These are phyloP conservation scores for Globisporangium camurandrum DNA, from an alignment of 352 stramenopile genomes.

Conservation along the genomic window DNA sequence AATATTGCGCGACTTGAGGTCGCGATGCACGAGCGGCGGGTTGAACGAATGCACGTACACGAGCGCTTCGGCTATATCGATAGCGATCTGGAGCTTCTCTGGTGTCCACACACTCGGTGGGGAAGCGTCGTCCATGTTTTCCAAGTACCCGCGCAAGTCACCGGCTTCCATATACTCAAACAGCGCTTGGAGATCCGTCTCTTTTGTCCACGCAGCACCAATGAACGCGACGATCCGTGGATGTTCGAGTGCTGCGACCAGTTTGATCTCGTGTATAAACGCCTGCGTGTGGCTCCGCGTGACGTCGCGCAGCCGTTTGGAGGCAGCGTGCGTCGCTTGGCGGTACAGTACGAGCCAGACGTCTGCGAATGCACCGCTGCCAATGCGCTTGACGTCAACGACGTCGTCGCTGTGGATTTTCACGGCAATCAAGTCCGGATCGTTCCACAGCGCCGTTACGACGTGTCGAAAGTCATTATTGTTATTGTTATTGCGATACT, in stretches of 20 bases:
- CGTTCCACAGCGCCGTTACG: slow-evolving; percentile 25
- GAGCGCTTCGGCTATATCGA: slow-evolving; percentile 17
- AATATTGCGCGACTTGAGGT: neutral
- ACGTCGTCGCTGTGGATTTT: neutral
- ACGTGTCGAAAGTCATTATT: too few relatives aligned
- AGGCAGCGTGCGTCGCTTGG: slow-evolving; percentile 21
- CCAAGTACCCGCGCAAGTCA: slow-evolving; percentile 34
- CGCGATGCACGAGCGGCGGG: slow-evolving; percentile 5
- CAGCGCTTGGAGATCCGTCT: slow-evolving; percentile 39
- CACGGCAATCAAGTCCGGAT: neutral
- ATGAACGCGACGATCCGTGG: slow-evolving; percentile 35
- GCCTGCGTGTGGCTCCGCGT: slow-evolving; percentile 21
- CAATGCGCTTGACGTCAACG: neutral
- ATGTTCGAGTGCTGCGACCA: slow-evolving; percentile 33
- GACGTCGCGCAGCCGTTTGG: slow-evolving; percentile 3
- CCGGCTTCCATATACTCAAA: slow-evolving; percentile 59
- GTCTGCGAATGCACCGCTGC: slow-evolving; percentile 4
- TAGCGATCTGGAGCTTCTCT: slow-evolving; percentile 10
- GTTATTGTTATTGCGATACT: too few relatives aligned
- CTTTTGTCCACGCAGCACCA: slow-evolving; percentile 37
- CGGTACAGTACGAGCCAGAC: slow-evolving; percentile 38
- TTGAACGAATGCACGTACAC: slow-evolving; percentile 14
- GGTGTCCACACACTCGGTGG: too few relatives aligned
- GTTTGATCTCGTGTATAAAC: slow-evolving; percentile 50
- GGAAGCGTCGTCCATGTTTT: too few relatives aligned